Base-by-base conservation (phyloP, 1,284 basidiomycete genomes). In the Grifola frondosa region DNA sequence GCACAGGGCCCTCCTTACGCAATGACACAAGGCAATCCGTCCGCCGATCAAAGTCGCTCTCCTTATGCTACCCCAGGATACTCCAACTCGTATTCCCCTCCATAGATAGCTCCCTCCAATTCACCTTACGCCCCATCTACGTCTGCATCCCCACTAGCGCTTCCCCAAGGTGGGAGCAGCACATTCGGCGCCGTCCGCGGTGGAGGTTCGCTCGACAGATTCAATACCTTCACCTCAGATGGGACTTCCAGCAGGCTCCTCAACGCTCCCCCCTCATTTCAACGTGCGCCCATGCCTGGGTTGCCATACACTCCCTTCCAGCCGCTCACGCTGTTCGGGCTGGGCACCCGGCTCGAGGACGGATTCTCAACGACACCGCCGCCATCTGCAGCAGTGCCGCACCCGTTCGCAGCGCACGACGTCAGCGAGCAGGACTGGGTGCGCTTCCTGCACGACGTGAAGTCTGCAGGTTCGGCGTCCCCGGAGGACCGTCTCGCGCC, bases 391-490 rank as follows among this genome's bases (percentile, higher is more conserved):
- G 29, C 37, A 15, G 37, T 36, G 21, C 64, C 64, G 11, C 71
- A 74, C 52, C 70, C 70, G 7, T 74, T 74, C 46, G 44, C 44
- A 6, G 53, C 60, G 31, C 67, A 68, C 50, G 70, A 73, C 52
- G 58, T 74, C 7, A 57, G 40, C 11, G 64, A 73, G 53, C 49
- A 49, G 9, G 72, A 74, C 52, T 74, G 72, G 72, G 29, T 20
- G 23, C 41, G 37, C 4, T 61, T 61, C 46, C 16, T 62, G 39
- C 41, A 41, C 20, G 53, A 61, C 30, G 31, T 61, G 26, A 50
- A 46, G 28, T 26, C 37, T 16, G 57, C 52, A 10, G 52, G 46
- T 17, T 34, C 41, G 35, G 35, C 47, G 21, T 45, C 50, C 7
- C 37, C 47, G 26, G 38, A 37, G 40, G 46, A 54, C 20, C 26